phyloP scores from a whole-genome alignment of 2,329 filamentous ascomycete species.

The Xenosphaeropsis pyriputrescens region DNA sequence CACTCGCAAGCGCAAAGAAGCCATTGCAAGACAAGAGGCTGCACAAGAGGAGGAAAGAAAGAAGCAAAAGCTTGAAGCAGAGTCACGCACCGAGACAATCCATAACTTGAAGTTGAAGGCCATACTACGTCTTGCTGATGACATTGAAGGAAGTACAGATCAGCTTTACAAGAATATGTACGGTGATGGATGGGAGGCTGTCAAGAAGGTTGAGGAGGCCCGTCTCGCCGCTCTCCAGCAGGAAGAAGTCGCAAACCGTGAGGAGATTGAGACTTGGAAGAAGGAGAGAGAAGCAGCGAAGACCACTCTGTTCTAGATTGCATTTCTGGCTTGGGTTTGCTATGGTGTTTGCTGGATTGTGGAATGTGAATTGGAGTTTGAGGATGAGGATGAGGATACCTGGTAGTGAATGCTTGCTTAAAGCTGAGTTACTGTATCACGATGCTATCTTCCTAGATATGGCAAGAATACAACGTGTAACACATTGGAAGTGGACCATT shows the following conservation, averaged over 20 bases:
- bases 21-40: conserved; percentile 13
- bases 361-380: too few relatives aligned
- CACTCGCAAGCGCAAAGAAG: conserved; percentile 13
- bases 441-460: too few relatives aligned
- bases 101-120: conserved; percentile 16
- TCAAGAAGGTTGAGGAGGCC: background rate
- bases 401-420: too few relatives aligned
- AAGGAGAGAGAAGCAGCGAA: background rate
- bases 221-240: background rate
- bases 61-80: conserved; percentile 14
- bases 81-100: conserved; percentile 1
- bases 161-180: conserved; percentile 13
- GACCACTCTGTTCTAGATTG: background rate
- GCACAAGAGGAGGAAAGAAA: conserved; percentile 19
- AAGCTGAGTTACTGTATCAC: too few relatives aligned
- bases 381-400: too few relatives aligned
- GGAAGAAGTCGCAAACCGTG: background rate
- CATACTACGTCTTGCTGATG: conserved; percentile 1
- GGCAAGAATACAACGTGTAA: too few relatives aligned
- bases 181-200: conserved; percentile 12
- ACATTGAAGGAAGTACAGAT: conserved; percentile 13
- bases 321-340: too few relatives aligned
- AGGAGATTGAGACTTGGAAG: background rate
- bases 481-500: too few relatives aligned
- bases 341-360: too few relatives aligned